Percentiles rank a stretch among this genome's conserved stretches.
phyloP scores from a whole-genome alignment of 2,329 filamentous ascomycete genomes.

The Seiridium cupressi region DNA sequence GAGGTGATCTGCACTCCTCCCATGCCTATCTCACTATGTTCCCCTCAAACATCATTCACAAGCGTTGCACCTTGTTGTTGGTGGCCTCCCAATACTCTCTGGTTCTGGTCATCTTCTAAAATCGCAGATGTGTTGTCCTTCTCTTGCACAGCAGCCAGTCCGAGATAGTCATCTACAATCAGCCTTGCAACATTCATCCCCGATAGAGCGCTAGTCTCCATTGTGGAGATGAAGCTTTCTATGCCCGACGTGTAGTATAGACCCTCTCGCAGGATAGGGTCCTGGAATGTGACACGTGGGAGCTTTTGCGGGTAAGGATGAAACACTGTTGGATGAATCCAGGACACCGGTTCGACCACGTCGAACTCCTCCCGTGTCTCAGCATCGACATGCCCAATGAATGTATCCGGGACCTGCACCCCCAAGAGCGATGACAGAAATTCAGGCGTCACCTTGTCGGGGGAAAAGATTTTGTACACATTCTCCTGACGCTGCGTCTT shows the following conservation, averaged over 20 bases:
- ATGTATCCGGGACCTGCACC: conserved; percentile 41
- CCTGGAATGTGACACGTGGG: conserved; percentile 86
- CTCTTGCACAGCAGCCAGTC: background rate
- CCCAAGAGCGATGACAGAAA: conserved; percentile 55
- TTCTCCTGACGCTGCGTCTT: conserved; percentile 51
- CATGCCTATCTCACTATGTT: too few relatives aligned
- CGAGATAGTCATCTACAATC: conserved; percentile 57
- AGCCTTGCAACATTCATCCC: conserved; percentile 80
- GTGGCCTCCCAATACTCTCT: background rate
- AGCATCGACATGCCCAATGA: conserved; percentile 19
- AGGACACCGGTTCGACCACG: conserved; percentile 57
- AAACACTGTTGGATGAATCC: conserved; percentile 78
- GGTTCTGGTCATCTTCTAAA: background rate
- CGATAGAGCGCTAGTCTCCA: conserved; percentile 94
- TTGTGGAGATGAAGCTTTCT: conserved; percentile 92
- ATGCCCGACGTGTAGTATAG: conserved; percentile 76
- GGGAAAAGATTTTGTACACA: conserved; percentile 66
- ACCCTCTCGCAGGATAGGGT: conserved; percentile 64
- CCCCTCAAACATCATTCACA: background rate
- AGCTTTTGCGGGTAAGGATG: conserved; percentile 80
- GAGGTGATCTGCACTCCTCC: too few relatives aligned
- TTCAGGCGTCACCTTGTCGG: conserved; percentile 46
- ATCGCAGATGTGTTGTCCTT: background rate
- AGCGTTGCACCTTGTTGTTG: background rate
- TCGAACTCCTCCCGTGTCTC: conserved; percentile 24